Base-by-base conservation (phyloP, 768 basidiomycete species). In the Boletus rubroflammeus region DNA sequence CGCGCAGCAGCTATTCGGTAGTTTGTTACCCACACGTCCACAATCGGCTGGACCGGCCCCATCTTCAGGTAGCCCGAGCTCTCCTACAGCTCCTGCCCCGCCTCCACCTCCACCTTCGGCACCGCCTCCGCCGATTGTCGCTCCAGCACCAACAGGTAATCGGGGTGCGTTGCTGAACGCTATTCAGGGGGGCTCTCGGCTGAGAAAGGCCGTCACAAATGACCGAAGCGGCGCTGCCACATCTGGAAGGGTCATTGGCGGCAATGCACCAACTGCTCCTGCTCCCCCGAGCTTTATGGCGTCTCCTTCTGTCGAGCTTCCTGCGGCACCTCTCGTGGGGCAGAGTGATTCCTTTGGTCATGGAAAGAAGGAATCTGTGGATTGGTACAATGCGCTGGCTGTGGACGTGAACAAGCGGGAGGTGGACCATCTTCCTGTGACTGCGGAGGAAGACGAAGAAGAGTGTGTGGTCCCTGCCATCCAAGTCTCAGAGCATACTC, bases 341-440 rank as follows among this genome's bases (percentile, higher is more conserved):
- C 32, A 53, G 48, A 52, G 40, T 46, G 51, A 36, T 36, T 69
- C 62, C 32, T 52, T 59, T 35, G 58, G 66, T 35, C 72, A 78
- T 32, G 78, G 72, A 51, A 81, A 87, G 62, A 76, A 85, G 55
- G 88, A 93, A 69, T 88, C 86, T 7, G 87, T 96, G 4, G 94
- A 93, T 63, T 98, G 95, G 95, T 93, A 91, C 66, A 81, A 85
- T 47, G 88, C 86, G 31, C 77, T 96, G 13, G 93, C 95, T 13
- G 88, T 87, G 36, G 67, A 68, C 28, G 55, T 31, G 3, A 86
- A 96, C 73, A 73, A 74, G 35, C 79, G 76, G 34, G 64, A 66
- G 28, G 68, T 66, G 23, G 71, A 64, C 49, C 73, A 68, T 44
- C 66, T 86, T 60, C 79, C 84, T 34, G 70, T 80, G 25, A 85